These are phyloP conservation scores for Chaetothyriales sp. DNA, from an alignment of 2,329 filamentous ascomycete species.

Conservation along the genomic window DNA sequence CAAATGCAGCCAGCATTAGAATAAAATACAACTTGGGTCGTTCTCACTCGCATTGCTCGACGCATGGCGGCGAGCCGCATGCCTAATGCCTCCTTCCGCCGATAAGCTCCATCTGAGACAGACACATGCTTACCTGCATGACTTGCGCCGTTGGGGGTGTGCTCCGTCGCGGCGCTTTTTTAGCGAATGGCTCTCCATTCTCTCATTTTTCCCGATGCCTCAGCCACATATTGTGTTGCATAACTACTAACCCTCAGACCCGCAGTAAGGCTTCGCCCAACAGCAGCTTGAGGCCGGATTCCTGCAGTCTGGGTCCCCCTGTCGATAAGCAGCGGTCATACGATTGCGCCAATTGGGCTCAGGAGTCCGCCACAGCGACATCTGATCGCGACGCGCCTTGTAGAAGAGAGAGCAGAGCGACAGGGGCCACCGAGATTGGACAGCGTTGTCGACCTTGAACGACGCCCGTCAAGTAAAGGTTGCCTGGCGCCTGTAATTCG, in stretches of 20 bases:
- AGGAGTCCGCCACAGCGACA: background rate
- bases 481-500: background rate
- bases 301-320: background rate
- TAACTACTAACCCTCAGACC: background rate
- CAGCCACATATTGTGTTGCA: background rate
- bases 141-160: background rate
- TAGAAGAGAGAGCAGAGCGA: background rate
- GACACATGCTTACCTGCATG: background rate
- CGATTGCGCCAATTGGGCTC: background rate
- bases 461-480: background rate
- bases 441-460: background rate
- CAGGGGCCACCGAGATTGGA: background rate
- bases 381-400: background rate
- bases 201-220: background rate
- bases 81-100: background rate
- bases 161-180: background rate
- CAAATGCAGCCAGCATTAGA: too few relatives aligned
- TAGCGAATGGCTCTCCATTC: background rate
- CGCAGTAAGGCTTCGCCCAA: background rate
- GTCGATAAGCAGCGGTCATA: background rate
- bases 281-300: background rate
- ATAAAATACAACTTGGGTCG: background rate
- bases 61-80: background rate
- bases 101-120: background rate
- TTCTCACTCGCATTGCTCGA: background rate